Evolutionary conservation across 352 stramenopile species (phyloP), one percentile per base, ranked within the genome.

Genomic region (Globisporangium mamillatum): DNA sequence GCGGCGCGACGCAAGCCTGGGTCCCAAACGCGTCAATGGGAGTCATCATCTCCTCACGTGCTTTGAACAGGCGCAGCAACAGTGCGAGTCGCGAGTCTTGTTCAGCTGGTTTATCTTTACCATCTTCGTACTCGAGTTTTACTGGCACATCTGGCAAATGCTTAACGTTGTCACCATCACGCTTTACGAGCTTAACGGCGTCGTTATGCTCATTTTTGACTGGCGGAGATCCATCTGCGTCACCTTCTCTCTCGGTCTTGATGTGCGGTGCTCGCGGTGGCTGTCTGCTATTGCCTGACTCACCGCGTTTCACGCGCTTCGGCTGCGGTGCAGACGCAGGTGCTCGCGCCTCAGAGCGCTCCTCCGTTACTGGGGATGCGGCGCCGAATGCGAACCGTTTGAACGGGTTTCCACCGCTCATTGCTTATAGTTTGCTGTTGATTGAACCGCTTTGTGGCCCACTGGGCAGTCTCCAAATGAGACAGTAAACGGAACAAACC

Each of bases 11-110:
- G 55, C 85, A 93, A 12, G 73, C 79, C 14, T 93, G 83, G 14
- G 85, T 93, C 25, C 85, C 85, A 68, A 84, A 91, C 54, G 70
- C 68, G 73, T 93, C 82, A 48, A 93, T 90, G 12, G 85, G 72
- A 12, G 85, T 79, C 24, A 60, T 69, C 74, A 73, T 84, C 52
- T 10, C 58, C 34, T 77, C 60, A 0, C 84, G 70, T 1, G 75
- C 73, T 18, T 77, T 54, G 24, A 85, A 64, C 36, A 93, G 46
- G 57, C 71, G 38, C 12, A 75, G 52, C 34, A 93, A 63, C 22
- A 90, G 74, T 48, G 67, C 29, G 5, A 90, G 32, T 3, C 78
- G 77, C 8, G 10, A 60, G 44, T 83, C 48, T 4, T 29, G n/a
- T n/a, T 52, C 34, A 22, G 10, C 60, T 24, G 10, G 16, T n/a